These are phyloP conservation scores for Mortierella sp. DNA, from an alignment of 371 early-diverging fungal species.

Conservation along the genomic window DNA sequence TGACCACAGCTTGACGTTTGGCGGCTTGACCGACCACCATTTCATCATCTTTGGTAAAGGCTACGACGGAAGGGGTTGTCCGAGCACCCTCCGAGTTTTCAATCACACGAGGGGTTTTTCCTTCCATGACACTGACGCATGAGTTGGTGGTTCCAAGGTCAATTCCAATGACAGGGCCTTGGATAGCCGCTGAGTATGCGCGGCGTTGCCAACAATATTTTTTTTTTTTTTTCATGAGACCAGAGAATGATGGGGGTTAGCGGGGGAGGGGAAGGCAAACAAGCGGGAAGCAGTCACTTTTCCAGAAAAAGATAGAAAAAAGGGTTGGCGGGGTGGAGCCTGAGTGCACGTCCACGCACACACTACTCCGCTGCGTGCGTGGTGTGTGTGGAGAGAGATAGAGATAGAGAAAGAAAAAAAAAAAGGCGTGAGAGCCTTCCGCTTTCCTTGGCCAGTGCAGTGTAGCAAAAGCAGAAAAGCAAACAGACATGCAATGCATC, in stretches of 20 bases:
- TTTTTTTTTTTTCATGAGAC: no score
- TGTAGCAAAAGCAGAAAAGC: no score
- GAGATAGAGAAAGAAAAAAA: not conserved
- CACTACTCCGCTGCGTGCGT: not conserved
- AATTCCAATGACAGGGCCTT: constrained; percentile 97
- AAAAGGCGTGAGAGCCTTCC: not conserved
- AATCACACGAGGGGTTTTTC: constrained; percentile 96
- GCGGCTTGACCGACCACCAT: constrained; percentile 96
- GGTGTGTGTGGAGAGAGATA: not conserved
- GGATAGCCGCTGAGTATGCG: constrained; percentile 69
- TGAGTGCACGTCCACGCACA: not conserved
- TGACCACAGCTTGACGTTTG: constrained; percentile 95
- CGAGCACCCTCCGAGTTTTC: constrained; percentile 97
- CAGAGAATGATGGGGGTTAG: no score
- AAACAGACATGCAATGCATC: no score
- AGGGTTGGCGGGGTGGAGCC: not conserved
- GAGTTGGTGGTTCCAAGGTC: constrained; percentile 99
- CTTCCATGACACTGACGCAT: constrained; percentile 98
- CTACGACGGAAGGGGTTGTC: constrained; percentile 98
- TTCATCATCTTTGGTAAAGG: constrained; percentile 93
- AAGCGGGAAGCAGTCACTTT: constrained; percentile 9
- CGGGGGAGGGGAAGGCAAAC: not conserved
- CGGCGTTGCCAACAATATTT: constrained; percentile 29
- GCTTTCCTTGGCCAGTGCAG: no score
- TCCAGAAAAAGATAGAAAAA: not conserved